phyloP scores from a whole-genome alignment of 768 basidiomycete genomes.

The Pleurotus salmoneostramineus region DNA sequence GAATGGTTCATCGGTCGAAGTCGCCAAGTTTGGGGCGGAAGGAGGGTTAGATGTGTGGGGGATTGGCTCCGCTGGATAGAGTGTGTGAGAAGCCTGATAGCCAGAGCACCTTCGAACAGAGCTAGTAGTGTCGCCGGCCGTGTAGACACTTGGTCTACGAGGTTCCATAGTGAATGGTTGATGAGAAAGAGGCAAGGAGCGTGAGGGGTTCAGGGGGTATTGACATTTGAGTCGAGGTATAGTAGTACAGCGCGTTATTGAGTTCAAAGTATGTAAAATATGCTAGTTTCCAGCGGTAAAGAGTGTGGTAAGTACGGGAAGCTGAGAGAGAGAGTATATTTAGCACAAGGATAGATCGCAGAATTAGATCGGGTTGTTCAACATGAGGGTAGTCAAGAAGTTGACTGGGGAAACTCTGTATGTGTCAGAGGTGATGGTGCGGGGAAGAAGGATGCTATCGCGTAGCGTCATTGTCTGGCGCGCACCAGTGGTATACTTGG shows the following conservation, averaged over 20 bases:
- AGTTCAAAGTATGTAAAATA: no score
- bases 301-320: no score
- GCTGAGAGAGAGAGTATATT: no score
- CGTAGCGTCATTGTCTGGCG: not conserved
- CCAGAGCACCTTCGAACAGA: constrained; percentile 13
- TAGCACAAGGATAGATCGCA: no score
- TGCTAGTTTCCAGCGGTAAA: no score
- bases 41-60: not conserved
- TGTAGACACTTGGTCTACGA: not conserved
- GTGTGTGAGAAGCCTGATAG: not conserved
- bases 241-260: no score
- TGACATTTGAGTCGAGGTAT: no score
- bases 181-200: no score
- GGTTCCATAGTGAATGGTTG: not conserved
- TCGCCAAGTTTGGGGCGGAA: not conserved
- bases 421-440: not conserved
- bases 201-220: no score
- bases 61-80: not conserved
- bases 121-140: constrained; percentile 2
- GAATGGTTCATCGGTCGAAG: not conserved
- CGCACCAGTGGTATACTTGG: constrained; percentile 18
- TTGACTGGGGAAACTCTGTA: not conserved
- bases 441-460: not conserved
- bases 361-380: not conserved
- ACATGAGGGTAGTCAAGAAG: not conserved